Evolutionary conservation across 257 asterid species (phyloP), one percentile per base, ranked within the genome.

Genomic region (Fraxinus quadrangulata): DNA sequence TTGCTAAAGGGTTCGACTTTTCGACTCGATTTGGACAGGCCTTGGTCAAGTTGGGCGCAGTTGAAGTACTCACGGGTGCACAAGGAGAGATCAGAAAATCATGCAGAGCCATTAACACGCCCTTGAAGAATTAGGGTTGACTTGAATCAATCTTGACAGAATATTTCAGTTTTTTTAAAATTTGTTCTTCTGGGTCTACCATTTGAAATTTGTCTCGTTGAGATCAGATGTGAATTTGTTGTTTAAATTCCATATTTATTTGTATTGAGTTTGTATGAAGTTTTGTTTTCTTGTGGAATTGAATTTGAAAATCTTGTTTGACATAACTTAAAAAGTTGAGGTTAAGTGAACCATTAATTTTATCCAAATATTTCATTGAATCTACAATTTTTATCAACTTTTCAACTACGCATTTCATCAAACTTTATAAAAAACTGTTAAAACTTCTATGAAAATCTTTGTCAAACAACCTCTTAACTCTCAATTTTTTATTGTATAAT

Each of bases 1-100:
- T 86, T 47, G 84, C 89, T 12, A 67, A 70, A 0, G 83, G 83
- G 9, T 24, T 24, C 24, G 81, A 86, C 59, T 89, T 90, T 82
- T 70, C 34, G 11, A 8, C 65, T 0, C 81, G 74, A n/a, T 91
- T 91, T 65, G 94, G 91, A 16, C 79, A 75, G 12, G 94, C 94
- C 71, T 84, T 91, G 94, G 76, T 88, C 81, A 88, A 85, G 70
- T 70, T 91, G 83, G 94, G 96, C 5, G 75, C 61, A 11, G 84
- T 89, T 63, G 74, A 84, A 28, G 91, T 89, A 17, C 88, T 91
- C 68, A 86, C 83, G 13, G 88, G 81, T 4, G 47, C 28, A 39
- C 81, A 80, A 67, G 94, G 96, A 28, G 78, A 91, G 81, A 84
- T 91, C 19, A 87, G 96, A 72, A 72, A 61, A 40, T 70, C 79